A percentile compares a stretch with the other conserved stretches of the same genome.
These are phyloP conservation scores for Conoideocrella luteorostrata DNA, from an alignment of 2,329 filamentous ascomycete species.

Conservation along the genomic window DNA sequence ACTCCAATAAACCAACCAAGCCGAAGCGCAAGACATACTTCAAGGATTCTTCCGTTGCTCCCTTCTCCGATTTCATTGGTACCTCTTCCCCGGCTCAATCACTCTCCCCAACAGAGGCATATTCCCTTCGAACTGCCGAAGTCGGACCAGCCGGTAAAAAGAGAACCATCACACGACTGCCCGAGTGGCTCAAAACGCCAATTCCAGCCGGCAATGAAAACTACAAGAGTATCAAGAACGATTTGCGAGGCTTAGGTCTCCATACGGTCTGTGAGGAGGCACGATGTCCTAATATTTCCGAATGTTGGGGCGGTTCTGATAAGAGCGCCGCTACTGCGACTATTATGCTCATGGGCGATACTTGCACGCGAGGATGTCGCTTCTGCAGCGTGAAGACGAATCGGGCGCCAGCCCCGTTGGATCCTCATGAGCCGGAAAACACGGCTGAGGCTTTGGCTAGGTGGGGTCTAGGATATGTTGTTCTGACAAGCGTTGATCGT, in stretches of 20 bases:
- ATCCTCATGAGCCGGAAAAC: slow-evolving; percentile 94
- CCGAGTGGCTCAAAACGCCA: slow-evolving; percentile 92
- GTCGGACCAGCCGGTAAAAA: slow-evolving; percentile 58
- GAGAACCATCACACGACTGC: slow-evolving; percentile 66
- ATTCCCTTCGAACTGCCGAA: slow-evolving; percentile 55
- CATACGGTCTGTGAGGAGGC: slow-evolving; percentile 98
- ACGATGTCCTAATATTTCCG: slow-evolving; percentile 91
- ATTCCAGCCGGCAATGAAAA: slow-evolving; percentile 76
- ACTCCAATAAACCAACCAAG: slow-evolving; percentile 16
- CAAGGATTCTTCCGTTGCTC: slow-evolving; percentile 50
- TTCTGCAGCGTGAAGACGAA: slow-evolving; percentile 97
- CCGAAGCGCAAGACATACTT: slow-evolving; percentile 45
- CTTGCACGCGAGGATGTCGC: slow-evolving; percentile 89
- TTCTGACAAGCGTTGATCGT: slow-evolving; percentile 87
- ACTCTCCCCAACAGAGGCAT: slow-evolving; percentile 47
- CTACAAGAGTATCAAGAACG: slow-evolving; percentile 91
- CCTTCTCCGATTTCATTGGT: slow-evolving; percentile 53
- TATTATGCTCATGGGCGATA: slow-evolving; percentile 99
- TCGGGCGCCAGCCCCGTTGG: slow-evolving; percentile 67
- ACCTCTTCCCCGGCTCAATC: slow-evolving; percentile 33
- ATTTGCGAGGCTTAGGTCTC: slow-evolving; percentile 79
- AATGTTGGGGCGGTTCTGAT: slow-evolving; percentile 91
- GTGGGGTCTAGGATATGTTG: slow-evolving; percentile 95
- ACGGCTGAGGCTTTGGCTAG: slow-evolving; percentile 86
- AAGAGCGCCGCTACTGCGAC: slow-evolving; percentile 92